Conservation (phyloP, 768 basidiomycete species). For the Dacryopinax spathularia region DNA sequence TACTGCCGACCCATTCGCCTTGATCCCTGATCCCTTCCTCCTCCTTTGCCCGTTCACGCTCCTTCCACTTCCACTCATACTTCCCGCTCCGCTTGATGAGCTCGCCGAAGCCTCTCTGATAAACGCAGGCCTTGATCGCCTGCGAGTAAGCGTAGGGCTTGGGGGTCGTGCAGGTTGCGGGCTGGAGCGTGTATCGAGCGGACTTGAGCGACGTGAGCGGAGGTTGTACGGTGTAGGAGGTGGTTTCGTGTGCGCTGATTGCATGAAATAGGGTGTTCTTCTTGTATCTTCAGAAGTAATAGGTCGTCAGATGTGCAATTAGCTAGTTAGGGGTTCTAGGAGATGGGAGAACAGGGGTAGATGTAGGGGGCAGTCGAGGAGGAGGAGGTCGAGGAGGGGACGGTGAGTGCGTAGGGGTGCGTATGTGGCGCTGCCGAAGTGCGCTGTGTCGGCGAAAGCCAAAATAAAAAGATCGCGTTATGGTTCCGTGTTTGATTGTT, state of each 20-base stretch:
- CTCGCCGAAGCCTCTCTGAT: neutral
- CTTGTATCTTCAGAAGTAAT: too few species aligned
- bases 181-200: neutral
- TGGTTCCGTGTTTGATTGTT: too few species aligned
- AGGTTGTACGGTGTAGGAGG: neutral
- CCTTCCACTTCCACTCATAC: neutral
- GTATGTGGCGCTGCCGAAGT: slow-evolving; percentile 3
- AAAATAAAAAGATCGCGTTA: too few species aligned
- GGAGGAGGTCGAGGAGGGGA: neutral
- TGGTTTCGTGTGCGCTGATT: neutral
- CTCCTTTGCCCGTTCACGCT: neutral
- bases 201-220: neutral
- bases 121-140: neutral
- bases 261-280: slow-evolving; percentile 1
- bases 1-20: neutral
- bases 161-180: neutral
- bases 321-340: too few species aligned
- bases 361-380: neutral
- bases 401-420: neutral
- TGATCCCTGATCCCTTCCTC: neutral
- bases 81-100: neutral
- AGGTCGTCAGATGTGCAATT: too few species aligned
- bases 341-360: neutral
- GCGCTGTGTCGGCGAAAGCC: too few species aligned
- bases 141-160: neutral